Evolutionary conservation across 1,284 basidiomycete genomes (phyloP).

Genomic region (Trametes hirsuta): DNA sequence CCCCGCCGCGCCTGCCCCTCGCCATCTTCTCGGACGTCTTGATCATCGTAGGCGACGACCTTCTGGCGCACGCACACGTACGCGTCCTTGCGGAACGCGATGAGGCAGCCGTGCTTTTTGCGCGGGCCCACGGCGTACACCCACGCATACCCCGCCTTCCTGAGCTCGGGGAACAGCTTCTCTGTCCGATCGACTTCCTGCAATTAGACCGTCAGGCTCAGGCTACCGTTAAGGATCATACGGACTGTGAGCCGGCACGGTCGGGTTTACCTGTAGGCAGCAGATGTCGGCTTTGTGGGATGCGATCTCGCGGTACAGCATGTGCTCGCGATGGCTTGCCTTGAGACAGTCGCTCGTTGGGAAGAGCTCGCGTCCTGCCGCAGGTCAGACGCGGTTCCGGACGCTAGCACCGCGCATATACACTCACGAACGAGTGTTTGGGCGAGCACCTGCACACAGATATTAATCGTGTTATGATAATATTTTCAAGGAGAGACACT

Average conservation of each 20-base stretch:
- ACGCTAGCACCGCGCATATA: too few relatives aligned
- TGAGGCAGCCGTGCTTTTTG: constrained; percentile 85
- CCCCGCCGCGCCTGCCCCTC: constrained; percentile 48
- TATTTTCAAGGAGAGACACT: constrained; percentile 17
- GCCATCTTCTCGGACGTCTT: constrained; percentile 48
- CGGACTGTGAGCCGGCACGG: not conserved
- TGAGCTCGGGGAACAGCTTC: constrained; percentile 62
- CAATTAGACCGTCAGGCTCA: not conserved
- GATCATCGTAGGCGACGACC: constrained; percentile 70
- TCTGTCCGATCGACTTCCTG: constrained; percentile 81
- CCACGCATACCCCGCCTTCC: constrained; percentile 60
- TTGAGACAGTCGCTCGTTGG: constrained; percentile 84
- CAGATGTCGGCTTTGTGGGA: constrained; percentile 74
- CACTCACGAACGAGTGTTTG: constrained; percentile 77
- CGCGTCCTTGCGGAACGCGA: constrained; percentile 64
- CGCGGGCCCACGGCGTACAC: constrained; percentile 66
- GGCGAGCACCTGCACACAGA: constrained; percentile 61
- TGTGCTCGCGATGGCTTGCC: constrained; percentile 68
- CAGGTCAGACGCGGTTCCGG: not conserved
- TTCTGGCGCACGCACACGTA: constrained; percentile 52
- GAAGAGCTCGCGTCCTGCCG: constrained; percentile 79
- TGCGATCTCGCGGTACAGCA: constrained; percentile 76
- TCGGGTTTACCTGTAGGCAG: constrained; percentile 68
- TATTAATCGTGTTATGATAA: constrained; percentile 13
- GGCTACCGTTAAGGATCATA: not conserved